Evolutionary conservation across 164 flowering plant genomes (phyloP).

Genomic region (Vitis cinerea): DNA sequence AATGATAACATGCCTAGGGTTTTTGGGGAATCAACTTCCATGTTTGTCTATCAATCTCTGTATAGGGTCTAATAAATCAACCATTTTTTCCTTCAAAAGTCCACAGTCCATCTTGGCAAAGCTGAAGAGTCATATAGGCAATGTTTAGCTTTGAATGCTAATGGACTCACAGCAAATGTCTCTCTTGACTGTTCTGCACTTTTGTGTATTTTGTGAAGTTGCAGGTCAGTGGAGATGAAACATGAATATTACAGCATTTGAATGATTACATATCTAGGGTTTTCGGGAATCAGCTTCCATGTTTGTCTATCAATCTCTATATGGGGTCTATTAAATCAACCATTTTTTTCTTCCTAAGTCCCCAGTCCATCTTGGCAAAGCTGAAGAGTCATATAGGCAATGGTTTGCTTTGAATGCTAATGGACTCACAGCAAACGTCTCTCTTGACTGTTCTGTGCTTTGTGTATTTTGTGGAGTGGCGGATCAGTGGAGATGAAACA

Average conservation of each 20-base stretch:
- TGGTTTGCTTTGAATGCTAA: constrained; percentile 36
- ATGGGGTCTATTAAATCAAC: too few species aligned
- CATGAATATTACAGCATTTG: neutral
- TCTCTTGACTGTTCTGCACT: constrained; percentile 18
- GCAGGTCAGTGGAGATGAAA: constrained; percentile 24
- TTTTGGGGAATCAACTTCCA: too few species aligned
- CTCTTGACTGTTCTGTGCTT: constrained; percentile 19
- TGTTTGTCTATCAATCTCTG: too few species aligned
- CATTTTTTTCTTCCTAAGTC: too few species aligned
- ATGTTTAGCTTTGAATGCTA: constrained; percentile 43
- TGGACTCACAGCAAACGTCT: constrained; percentile 31
- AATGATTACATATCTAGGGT: too few species aligned
- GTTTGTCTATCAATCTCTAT: too few species aligned
- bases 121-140: constrained; percentile 21
- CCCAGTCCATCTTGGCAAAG: neutral
- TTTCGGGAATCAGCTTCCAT: too few species aligned
- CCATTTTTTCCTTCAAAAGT: too few species aligned
- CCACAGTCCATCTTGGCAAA: constrained; percentile 39
- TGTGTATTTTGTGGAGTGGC: constrained; percentile 10
- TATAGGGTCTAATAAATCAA: too few species aligned
- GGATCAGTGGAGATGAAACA: constrained; percentile 20
- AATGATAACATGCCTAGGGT: too few species aligned
- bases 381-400: constrained; percentile 19
- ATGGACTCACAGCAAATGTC: constrained; percentile 31
- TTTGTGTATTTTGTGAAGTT: constrained; percentile 10